These are phyloP conservation scores for Cladosporium oxysporum DNA, from an alignment of 2,329 filamentous ascomycete species.

Conservation along the genomic window DNA sequence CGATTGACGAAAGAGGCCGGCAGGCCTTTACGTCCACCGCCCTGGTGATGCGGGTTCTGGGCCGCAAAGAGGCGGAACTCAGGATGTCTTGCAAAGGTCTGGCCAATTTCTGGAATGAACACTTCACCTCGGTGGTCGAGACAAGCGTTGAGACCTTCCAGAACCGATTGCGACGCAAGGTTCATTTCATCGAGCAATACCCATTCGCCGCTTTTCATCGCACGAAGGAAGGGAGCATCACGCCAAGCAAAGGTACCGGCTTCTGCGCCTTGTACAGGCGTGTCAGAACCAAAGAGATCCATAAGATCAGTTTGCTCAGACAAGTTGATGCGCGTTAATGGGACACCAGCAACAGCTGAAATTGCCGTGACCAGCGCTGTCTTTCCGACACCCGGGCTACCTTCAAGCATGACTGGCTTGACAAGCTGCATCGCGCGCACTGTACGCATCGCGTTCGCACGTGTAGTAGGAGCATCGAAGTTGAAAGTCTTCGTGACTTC, in stretches of 20 bases:
- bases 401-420: constrained; percentile 92
- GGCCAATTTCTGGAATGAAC: constrained; percentile 92
- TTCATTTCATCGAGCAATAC: constrained; percentile 99
- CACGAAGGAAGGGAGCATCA: constrained; percentile 90
- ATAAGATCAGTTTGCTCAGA: constrained; percentile 98
- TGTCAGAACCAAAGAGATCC: constrained; percentile 95
- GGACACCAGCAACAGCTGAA: constrained; percentile 74
- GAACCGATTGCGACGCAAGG: constrained; percentile 89
- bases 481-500: constrained; percentile 55
- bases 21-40: constrained; percentile 89
- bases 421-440: constrained; percentile 82
- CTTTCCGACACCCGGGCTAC: constrained; percentile 97
- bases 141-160: constrained; percentile 95
- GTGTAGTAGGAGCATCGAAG: constrained; percentile 86
- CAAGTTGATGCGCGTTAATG: constrained; percentile 90
- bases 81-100: constrained; percentile 85
- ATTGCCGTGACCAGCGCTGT: constrained; percentile 89
- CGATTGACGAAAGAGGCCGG: constrained; percentile 97
- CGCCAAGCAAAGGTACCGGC: constrained; percentile 93
- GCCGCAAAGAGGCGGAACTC: constrained; percentile 94
- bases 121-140: constrained; percentile 94
- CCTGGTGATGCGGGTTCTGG: constrained; percentile 96
- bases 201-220: constrained; percentile 97
- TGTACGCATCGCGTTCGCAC: constrained; percentile 86
- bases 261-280: constrained; percentile 88